Base-by-base conservation (phyloP, 1,284 basidiomycete species). In the Gomphus bonarii region DNA sequence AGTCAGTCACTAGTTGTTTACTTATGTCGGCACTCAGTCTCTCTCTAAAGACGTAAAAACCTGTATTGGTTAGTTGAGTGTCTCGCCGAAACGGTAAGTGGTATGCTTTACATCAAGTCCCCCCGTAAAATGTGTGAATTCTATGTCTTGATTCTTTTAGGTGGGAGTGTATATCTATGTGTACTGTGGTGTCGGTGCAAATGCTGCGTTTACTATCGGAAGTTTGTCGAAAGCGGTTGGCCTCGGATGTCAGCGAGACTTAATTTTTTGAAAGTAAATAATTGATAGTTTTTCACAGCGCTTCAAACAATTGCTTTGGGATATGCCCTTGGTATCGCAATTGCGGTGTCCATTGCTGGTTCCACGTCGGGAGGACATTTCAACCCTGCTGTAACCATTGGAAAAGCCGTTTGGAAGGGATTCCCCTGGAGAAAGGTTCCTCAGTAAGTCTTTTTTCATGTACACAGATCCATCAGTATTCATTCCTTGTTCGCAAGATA, bases 321-420 rank as follows among this genome's bases (percentile, higher is more conserved):
- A 8, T 88, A 87, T 65, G 72, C 77, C 10, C 70, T 80, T 31
- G 85, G 85, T 43, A 79, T 86, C 60, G 66, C 81, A 12, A 73
- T 86, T 49, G 84, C 85, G 0, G 64, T 88, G 38, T 67, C 68
- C 4, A 68, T 82, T 18, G 80, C 76, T 60, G 68, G 68, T 31
- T 64, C 76, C 7, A 78, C 81, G 2, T 86, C 83, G 14, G 79
- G 79, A 11, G 81, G 83, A 7, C 82, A 86, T 64, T 78, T 86
- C 67, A 82, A 77, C 64, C 81, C 83, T 20, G 72, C 75, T 53
- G 72, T 87, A 35, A 83, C 85, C 9, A 72, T 86, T 53, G 68
- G 75, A 6, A 71, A 77, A 54, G 68, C 75, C 16, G 25, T 84
- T 12, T 81, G 79, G 70, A 74, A 70, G 48, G 74, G 75, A 0